Conservation (phyloP, 2,329 filamentous ascomycete genomes). For the Ilyonectria sp. region DNA sequence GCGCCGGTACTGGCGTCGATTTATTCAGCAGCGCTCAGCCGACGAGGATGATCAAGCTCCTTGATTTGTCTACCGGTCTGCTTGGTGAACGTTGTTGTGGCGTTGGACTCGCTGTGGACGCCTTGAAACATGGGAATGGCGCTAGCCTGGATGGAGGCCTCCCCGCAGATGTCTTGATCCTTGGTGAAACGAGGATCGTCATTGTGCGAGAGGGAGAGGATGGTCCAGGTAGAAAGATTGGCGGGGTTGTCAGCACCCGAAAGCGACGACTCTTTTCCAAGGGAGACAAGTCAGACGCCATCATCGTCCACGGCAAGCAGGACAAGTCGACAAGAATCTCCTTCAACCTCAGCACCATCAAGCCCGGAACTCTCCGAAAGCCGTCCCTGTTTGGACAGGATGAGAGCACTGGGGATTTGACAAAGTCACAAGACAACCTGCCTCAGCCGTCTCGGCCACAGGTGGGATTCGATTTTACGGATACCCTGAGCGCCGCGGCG, state of each 20-base stretch:
- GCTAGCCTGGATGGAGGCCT: constrained; percentile 56
- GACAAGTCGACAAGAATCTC: constrained; percentile 56
- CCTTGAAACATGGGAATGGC: constrained; percentile 42
- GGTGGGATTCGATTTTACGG: constrained; percentile 65
- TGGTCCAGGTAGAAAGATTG: constrained; percentile 60
- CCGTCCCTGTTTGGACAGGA: constrained; percentile 49
- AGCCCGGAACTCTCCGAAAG: constrained; percentile 56
- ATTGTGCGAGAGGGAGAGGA: constrained; percentile 69
- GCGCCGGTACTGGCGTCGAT: constrained; percentile 66
- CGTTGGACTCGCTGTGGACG: constrained; percentile 62
- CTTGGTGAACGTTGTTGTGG: constrained; percentile 71
- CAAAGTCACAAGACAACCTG: constrained; percentile 41
- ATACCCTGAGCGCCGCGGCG: constrained; percentile 67
- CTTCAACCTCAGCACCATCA: constrained; percentile 67
- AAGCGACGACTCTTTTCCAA: constrained; percentile 55
- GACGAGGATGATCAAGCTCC: constrained; percentile 69
- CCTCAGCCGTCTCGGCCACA: constrained; percentile 50
- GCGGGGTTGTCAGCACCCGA: constrained; percentile 53
- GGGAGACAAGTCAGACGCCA: constrained; percentile 64
- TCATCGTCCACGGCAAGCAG: constrained; percentile 68
- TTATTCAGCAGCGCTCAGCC: constrained; percentile 70
- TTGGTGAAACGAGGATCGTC: constrained; percentile 70
- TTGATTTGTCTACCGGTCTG: constrained; percentile 67
- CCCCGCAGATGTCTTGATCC: constrained; percentile 68
- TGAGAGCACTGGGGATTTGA: constrained; percentile 35